phyloP scores from a whole-genome alignment of 2,329 filamentous ascomycete species.

The Tolypocladium nubicola region DNA sequence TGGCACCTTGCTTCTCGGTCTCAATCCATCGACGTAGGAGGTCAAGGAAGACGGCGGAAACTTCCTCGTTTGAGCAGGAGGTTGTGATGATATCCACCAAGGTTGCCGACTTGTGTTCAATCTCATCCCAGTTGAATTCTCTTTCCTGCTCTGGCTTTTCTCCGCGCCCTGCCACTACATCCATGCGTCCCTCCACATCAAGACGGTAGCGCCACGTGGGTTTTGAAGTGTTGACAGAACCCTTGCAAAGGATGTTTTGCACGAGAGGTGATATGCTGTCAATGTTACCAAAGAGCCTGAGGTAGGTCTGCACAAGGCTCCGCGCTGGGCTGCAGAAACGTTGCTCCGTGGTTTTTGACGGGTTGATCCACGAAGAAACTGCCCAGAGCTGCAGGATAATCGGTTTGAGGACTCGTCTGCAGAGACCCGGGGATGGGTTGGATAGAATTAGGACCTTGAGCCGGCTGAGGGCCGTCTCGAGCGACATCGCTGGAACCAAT shows the following conservation, averaged over 20 bases:
- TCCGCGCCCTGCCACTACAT: conserved; percentile 30
- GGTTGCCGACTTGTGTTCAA: conserved; percentile 36
- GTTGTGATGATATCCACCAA: conserved; percentile 39
- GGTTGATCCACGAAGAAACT: conserved; percentile 39
- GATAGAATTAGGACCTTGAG: conserved; percentile 47
- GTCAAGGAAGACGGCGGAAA: conserved; percentile 49
- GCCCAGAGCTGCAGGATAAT: conserved; percentile 54
- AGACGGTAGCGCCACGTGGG: conserved; percentile 42
- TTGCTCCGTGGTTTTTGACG: conserved; percentile 21
- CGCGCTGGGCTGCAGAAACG: conserved; percentile 34
- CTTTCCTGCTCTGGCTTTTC: conserved; percentile 3
- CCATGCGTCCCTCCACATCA: conserved; percentile 35
- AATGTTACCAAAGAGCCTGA: conserved; percentile 43
- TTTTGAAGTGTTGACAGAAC: conserved; percentile 23
- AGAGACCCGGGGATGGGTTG: conserved; percentile 56
- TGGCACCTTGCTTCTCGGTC: conserved; percentile 13
- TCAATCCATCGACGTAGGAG: conserved; percentile 49
- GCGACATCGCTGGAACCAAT: conserved; percentile 34
- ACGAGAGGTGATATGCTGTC: conserved; percentile 39
- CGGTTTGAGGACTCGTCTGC: conserved; percentile 48
- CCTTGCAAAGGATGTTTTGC: conserved; percentile 44
- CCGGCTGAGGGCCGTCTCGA: conserved; percentile 42
- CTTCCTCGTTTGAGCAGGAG: conserved; percentile 42
- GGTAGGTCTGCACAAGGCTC: conserved; percentile 43
- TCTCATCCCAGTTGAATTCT: conserved; percentile 28